phyloP scores from a whole-genome alignment of 306 rosid genomes.

The Dalbergia cochinchinensis region DNA sequence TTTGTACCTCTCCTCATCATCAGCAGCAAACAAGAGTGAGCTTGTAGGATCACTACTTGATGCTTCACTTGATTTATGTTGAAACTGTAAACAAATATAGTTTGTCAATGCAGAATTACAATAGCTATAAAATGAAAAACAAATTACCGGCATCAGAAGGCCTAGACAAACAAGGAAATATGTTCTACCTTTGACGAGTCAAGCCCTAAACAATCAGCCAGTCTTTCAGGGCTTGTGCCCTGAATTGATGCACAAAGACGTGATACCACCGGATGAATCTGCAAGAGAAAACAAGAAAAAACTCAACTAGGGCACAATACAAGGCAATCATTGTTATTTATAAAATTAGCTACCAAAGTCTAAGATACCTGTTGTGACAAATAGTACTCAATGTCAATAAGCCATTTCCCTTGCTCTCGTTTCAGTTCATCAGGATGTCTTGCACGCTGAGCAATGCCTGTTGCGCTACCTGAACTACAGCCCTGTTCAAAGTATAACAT shows the following conservation, averaged over 20 bases:
- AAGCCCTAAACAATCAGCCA: conserved; percentile 96
- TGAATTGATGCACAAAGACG: conserved; percentile 96
- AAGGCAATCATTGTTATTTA: conserved; percentile 12
- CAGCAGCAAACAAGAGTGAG: conserved; percentile 64
- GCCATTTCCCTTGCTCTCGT: conserved; percentile 93
- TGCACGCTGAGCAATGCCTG: conserved; percentile 90
- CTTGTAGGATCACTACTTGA: conserved; percentile 63
- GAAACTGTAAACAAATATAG: conserved; percentile 64
- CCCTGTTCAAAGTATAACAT: conserved; percentile 65
- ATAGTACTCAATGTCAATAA: conserved; percentile 94
- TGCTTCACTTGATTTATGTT: conserved; percentile 72
- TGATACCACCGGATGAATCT: conserved; percentile 98
- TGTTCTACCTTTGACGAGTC: conserved; percentile 83
- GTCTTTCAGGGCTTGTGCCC: conserved; percentile 94
- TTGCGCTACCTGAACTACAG: conserved; percentile 63
- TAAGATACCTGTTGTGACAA: conserved; percentile 84
- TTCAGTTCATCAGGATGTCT: conserved; percentile 97
- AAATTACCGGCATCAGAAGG: conserved; percentile 33
- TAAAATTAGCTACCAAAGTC: conserved; percentile 18
- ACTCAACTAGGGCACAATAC: conserved; percentile 39
- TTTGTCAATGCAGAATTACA: conserved; percentile 39
- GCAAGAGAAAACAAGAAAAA: conserved; percentile 41
- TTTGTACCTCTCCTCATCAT: conserved; percentile 83
- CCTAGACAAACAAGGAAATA: conserved; percentile 34
- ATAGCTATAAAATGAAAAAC: conserved; percentile 14